Evolutionary conservation across 495 filamentous ascomycete species (phyloP).

Genomic region (Aspergillus indologenus): DNA sequence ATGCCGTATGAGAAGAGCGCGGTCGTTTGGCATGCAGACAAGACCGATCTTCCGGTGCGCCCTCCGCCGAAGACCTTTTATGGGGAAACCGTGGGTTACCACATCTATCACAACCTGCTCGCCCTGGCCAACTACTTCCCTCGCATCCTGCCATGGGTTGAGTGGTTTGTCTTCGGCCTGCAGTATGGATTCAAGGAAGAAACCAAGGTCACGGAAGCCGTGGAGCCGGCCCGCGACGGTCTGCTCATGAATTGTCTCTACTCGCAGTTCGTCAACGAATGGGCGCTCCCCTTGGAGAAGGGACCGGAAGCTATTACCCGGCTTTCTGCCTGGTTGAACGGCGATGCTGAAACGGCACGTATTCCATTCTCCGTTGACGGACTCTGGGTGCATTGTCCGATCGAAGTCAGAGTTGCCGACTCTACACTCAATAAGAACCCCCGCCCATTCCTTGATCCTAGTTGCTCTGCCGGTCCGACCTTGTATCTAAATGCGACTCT

Average conservation of each 20-base stretch:
- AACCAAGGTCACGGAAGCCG: conserved; percentile 61
- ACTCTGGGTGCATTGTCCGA: conserved; percentile 85
- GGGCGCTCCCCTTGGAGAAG: conserved; percentile 85
- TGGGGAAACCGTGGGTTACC: conserved; percentile 74
- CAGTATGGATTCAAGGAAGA: conserved; percentile 81
- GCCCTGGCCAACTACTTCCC: conserved; percentile 76
- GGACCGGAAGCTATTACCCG: conserved; percentile 86
- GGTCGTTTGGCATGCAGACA: conserved; percentile 82
- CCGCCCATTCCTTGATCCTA: conserved; percentile 78
- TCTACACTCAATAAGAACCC: conserved; percentile 54
- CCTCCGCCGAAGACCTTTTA: conserved; percentile 64
- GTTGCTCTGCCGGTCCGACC: conserved; percentile 63
- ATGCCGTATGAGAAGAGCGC: conserved; percentile 83
- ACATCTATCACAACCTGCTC: conserved; percentile 85
- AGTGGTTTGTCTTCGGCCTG: conserved; percentile 94
- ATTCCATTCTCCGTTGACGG: conserved; percentile 80
- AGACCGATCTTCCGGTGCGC: conserved; percentile 55
- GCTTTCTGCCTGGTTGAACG: conserved; percentile 80
- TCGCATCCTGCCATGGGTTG: conserved; percentile 74
- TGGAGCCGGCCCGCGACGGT: conserved; percentile 76
- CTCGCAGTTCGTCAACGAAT: conserved; percentile 96
- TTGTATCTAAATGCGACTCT: conserved; percentile 95
- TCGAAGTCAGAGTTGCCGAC: conserved; percentile 87
- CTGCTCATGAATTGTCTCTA: conserved; percentile 96
- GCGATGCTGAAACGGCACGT: conserved; percentile 48